Evolutionary conservation across 768 basidiomycete genomes (phyloP).

Genomic region (Aureoboletus auriporus): DNA sequence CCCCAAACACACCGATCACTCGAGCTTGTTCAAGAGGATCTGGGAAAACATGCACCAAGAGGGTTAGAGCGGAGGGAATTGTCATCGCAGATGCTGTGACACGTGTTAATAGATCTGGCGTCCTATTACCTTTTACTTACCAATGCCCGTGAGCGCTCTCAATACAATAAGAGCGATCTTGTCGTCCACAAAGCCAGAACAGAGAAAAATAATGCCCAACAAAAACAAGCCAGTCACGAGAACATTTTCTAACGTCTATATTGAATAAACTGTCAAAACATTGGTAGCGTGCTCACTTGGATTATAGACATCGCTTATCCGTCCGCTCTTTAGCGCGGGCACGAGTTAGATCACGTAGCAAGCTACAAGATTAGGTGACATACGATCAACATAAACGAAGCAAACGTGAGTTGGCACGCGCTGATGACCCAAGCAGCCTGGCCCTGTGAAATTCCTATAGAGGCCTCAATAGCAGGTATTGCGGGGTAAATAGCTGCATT

Average conservation of each 20-base stretch:
- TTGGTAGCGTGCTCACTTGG: constrained; percentile 25
- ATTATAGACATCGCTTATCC: constrained; percentile 22
- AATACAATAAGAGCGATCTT: constrained; percentile 48
- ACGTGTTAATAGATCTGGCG: constrained; percentile 1
- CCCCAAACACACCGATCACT: constrained; percentile 45
- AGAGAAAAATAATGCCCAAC: constrained; percentile 42
- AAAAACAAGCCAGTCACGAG: constrained; percentile 39
- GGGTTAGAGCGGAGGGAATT: constrained; percentile 45
- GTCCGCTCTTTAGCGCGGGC: constrained; percentile 12
- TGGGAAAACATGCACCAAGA: constrained; percentile 49
- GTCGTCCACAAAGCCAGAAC: constrained; percentile 41
- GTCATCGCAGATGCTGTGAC: constrained; percentile 44
- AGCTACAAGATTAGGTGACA: neutral
- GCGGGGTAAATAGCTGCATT: constrained; percentile 37
- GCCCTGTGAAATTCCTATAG: constrained; percentile 20
- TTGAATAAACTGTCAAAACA: constrained; percentile 24
- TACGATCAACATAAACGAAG: constrained; percentile 32
- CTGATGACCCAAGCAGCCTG: constrained; percentile 39
- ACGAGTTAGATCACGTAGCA: constrained; percentile 4
- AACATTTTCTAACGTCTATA: constrained; percentile 35
- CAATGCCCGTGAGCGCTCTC: constrained; percentile 47
- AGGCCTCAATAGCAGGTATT: constrained; percentile 24
- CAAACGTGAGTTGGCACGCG: constrained; percentile 46
- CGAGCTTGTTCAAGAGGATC: constrained; percentile 43
- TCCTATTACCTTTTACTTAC: constrained; percentile 17